Evolutionary conservation across 2,329 filamentous ascomycete genomes (phyloP).

Genomic region (Aspergillus alliaceus): DNA sequence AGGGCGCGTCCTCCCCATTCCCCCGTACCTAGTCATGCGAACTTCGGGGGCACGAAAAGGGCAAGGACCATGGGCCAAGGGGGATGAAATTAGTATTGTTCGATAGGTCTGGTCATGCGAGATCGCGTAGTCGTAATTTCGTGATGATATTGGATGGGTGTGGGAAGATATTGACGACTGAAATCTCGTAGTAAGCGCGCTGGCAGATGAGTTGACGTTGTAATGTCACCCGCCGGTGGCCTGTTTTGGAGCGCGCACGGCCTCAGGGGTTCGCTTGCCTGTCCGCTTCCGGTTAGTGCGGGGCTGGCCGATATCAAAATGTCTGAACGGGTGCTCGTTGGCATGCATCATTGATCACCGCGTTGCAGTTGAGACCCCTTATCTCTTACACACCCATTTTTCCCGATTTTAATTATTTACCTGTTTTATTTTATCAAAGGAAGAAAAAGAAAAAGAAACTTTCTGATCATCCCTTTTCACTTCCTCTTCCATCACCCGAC

Average conservation of each 20-base stretch:
- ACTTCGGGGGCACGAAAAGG: constrained; percentile 40
- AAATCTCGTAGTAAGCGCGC: constrained; percentile 34
- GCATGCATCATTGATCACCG: constrained; percentile 7
- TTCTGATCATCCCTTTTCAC: not conserved
- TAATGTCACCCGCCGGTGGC: constrained; percentile 40
- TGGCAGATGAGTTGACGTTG: constrained; percentile 47
- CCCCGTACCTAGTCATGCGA: constrained; percentile 47
- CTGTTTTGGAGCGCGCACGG: constrained; percentile 44
- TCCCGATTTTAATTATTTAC: too few relatives aligned
- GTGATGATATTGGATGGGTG: constrained; percentile 54
- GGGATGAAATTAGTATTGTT: constrained; percentile 64
- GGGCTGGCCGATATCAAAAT: constrained; percentile 45
- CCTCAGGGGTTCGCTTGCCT: constrained; percentile 46
- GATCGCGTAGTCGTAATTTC: constrained; percentile 53
- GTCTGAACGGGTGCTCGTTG: constrained; percentile 18
- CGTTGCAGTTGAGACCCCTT: too few relatives aligned
- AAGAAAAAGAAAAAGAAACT: too few relatives aligned
- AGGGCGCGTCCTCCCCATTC: constrained; percentile 50
- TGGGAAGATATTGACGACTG: constrained; percentile 42
- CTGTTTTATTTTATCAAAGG: too few relatives aligned
- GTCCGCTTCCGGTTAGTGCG: constrained; percentile 42
- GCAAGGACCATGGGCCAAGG: constrained; percentile 47
- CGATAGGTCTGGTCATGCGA: constrained; percentile 61
- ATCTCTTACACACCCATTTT: too few relatives aligned
- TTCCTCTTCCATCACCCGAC: not conserved